Base-by-base conservation (phyloP, 352 stramenopile species). In the Phytophthora megakarya region DNA sequence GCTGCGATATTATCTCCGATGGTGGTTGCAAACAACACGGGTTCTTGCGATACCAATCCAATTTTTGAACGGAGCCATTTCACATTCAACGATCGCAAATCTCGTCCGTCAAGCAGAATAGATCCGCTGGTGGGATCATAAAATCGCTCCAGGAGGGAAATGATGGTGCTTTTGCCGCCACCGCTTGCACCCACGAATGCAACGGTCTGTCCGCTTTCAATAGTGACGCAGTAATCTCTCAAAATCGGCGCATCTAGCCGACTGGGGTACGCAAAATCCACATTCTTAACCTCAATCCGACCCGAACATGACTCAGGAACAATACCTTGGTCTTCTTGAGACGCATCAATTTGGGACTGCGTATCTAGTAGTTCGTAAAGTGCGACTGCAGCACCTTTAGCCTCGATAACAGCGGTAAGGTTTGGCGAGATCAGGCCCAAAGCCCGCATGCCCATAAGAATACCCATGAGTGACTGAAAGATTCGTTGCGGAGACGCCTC, bases 1-100 rank as follows among this genome's bases (percentile, higher is more conserved):
- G 86, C 85, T 6, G 50, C 44, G 65, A 98, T 97, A 60, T 97
- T 97, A 10, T 97, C 80, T 10, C 49, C 50, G 52, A 97, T 89
- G 5, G 77, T 86, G 22, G 67, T 70, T 42, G 81, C 78, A 75
- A 96, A 96, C 12, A 97, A 70, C 16, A 83, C 84, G 16, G 87
- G 81, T 56, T 95, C 79, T 65, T 97, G 91, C 8, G 61, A 76
- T 13, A 88, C 80, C 2, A 92, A 48, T 5, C 78, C 62, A 40
- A 73, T 81, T 46, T 48, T 69, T 66, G 43, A 97, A 23, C 84
- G 65, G 47, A 84, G 69, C 52, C 59, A 67, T 46, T 80, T 81
- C 21, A 96, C 45, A 51, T 93, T 88, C 10, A 93, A 44, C 23
- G 83, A 71, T 43, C 46, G 56, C 30, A 94, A 64, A 47, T 90